Evolutionary conservation across 2,329 filamentous ascomycete genomes (phyloP).

Genomic region (Graphiopsis chlorocephala): DNA sequence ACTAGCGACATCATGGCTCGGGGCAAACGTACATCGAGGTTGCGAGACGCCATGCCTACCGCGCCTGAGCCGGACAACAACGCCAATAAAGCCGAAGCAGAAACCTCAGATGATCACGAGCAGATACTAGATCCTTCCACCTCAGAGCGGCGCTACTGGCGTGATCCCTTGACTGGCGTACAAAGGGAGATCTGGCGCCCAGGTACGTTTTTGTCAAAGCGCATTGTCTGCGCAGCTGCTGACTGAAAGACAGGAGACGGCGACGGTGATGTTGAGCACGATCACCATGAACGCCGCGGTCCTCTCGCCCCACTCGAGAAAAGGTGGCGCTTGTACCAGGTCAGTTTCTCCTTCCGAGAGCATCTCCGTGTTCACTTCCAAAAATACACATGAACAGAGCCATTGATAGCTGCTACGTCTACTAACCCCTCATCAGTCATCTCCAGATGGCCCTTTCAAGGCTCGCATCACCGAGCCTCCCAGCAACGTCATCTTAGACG

Average conservation of each 20-base stretch:
- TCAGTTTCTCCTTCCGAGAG: slow-evolving; percentile 13
- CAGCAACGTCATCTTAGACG: slow-evolving; percentile 41
- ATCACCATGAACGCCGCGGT: slow-evolving; percentile 28
- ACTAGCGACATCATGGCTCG: background rate
- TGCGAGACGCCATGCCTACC: too few relatives aligned
- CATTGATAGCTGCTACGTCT: background rate
- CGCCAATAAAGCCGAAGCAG: background rate
- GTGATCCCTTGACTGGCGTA: slow-evolving; percentile 23
- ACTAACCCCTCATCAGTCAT: background rate
- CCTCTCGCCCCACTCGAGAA: slow-evolving; percentile 23
- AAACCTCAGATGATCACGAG: background rate
- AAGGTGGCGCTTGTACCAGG: slow-evolving; percentile 41
- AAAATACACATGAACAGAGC: background rate
- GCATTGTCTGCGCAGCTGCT: background rate
- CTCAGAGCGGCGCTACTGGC: slow-evolving; percentile 24
- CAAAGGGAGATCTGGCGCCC: slow-evolving; percentile 39
- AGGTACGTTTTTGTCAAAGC: slow-evolving; percentile 16
- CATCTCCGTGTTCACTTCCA: background rate
- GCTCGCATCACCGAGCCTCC: slow-evolving; percentile 29
- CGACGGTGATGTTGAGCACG: slow-evolving; percentile 33
- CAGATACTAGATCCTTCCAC: slow-evolving; percentile 21
- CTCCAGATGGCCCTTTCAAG: slow-evolving; percentile 3
- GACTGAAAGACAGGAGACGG: slow-evolving; percentile 28
- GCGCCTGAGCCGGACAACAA: background rate
- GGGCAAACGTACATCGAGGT: background rate